Evolutionary conservation across 305 asterid genomes (phyloP).

Genomic region (Plantago lanceolata): DNA sequence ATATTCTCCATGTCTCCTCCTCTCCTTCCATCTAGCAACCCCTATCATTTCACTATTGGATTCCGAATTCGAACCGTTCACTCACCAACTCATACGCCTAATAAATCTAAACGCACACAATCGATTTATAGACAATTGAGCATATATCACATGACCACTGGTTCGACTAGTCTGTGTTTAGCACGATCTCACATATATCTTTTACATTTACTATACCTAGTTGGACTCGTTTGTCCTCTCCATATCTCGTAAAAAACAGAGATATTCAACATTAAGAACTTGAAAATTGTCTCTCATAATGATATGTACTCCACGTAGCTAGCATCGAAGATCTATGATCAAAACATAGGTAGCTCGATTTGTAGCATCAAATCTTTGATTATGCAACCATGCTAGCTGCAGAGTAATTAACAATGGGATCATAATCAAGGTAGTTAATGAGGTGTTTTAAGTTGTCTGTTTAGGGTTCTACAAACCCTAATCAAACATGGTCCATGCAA

Average conservation of each 20-base stretch:
- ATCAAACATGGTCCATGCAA: conserved; percentile 41
- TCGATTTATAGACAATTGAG: too few relatives aligned
- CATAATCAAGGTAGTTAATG: conserved; percentile 19
- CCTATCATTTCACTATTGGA: too few relatives aligned
- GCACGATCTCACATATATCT: too few relatives aligned
- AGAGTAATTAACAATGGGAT: not conserved
- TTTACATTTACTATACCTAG: too few relatives aligned
- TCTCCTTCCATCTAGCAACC: too few relatives aligned
- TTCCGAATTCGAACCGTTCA: too few relatives aligned
- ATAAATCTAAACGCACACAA: too few relatives aligned
- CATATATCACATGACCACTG: too few relatives aligned
- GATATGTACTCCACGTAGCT: not conserved
- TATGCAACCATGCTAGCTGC: too few relatives aligned
- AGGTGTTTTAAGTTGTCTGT: conserved; percentile 23
- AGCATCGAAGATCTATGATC: not conserved
- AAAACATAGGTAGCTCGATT: not conserved
- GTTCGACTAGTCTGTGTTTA: not conserved
- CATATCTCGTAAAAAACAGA: not conserved
- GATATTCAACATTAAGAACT: not conserved
- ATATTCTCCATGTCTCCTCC: not conserved
- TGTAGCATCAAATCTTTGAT: not conserved
- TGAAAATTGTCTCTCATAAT: not conserved
- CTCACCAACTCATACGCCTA: too few relatives aligned
- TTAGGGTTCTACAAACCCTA: conserved; percentile 46
- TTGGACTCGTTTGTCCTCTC: too few relatives aligned